Evolutionary conservation across 371 early-diverging fungal species (phyloP).

Genomic region (Rhizomucor pusillus): DNA sequence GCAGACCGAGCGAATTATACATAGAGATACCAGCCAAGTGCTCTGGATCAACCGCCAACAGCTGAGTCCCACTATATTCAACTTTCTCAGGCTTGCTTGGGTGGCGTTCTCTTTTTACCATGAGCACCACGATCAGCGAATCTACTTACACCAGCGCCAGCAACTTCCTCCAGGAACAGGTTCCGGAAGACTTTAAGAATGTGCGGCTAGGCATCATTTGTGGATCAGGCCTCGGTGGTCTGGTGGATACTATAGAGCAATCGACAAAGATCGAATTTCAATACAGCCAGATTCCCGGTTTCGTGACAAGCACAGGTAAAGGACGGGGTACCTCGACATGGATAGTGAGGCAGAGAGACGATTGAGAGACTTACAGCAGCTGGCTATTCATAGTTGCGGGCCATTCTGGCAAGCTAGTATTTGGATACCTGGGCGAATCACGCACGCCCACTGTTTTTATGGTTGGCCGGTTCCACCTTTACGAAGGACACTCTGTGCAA

Average conservation of each 20-base stretch:
- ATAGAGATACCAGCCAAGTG: no score
- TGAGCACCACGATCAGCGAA: constrained; percentile 21
- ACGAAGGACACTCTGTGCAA: constrained; percentile 79
- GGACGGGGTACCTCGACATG: no score
- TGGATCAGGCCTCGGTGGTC: constrained; percentile 89
- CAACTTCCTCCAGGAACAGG: constrained; percentile 19
- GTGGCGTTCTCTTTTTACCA: not conserved
- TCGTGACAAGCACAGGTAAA: constrained; percentile 82
- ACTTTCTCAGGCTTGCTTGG: no score
- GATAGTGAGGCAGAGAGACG: not conserved
- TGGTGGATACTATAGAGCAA: constrained; percentile 74
- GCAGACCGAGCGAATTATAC: no score
- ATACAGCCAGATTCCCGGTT: constrained; percentile 87
- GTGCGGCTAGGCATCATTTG: constrained; percentile 84
- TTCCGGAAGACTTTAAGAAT: constrained; percentile 35
- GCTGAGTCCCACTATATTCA: no score
- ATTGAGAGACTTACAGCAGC: no score
- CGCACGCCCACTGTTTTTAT: constrained; percentile 72
- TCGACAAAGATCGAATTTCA: constrained; percentile 55
- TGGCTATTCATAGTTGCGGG: constrained; percentile 69
- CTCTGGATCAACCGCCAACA: no score
- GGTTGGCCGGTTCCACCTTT: constrained; percentile 88
- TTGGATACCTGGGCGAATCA: constrained; percentile 78
- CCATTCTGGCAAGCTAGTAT: constrained; percentile 90
- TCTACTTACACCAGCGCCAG: constrained; percentile 24